Percentiles rank a stretch among this genome's conserved stretches.
These are phyloP conservation scores for Santalum album DNA, from an alignment of 164 flowering plant species.

Conservation along the genomic window DNA sequence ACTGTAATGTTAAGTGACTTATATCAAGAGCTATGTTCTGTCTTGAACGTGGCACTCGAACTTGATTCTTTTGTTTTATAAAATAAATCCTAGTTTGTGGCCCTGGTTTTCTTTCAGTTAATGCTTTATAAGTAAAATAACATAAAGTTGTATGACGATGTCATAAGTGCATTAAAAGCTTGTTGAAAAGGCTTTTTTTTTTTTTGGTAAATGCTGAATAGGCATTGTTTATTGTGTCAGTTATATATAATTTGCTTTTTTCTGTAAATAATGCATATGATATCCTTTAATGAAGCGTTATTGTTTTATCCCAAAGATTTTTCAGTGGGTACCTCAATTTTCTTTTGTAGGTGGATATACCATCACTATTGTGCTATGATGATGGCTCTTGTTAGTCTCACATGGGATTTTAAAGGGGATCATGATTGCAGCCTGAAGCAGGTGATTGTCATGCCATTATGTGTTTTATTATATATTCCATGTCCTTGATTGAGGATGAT, in stretches of 20 bases:
- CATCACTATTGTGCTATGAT: constrained; percentile 94
- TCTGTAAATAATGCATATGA: background rate
- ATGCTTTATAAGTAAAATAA: too few species aligned
- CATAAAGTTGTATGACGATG: too few species aligned
- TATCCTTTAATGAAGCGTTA: background rate
- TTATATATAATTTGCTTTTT: background rate
- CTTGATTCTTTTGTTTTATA: too few species aligned
- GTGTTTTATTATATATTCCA: background rate
- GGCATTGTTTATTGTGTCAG: too few species aligned
- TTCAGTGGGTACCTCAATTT: background rate
- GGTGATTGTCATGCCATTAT: constrained; percentile 30
- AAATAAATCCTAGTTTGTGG: too few species aligned
- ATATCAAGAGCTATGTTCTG: too few species aligned
- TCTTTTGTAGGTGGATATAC: constrained; percentile 80
- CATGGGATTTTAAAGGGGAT: constrained; percentile 92
- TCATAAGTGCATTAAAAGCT: too few species aligned
- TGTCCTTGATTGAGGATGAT: background rate
- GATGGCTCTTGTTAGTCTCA: constrained; percentile 89
- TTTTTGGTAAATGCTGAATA: background rate
- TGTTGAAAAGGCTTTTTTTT: background rate
- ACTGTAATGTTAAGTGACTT: too few species aligned
- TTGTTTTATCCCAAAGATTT: background rate
- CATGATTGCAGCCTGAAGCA: constrained; percentile 84
- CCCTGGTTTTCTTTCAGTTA: too few species aligned
- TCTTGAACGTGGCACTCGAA: too few species aligned